phyloP scores from a whole-genome alignment of 164 flowering plant species.

The Umbilicus rupestris region DNA sequence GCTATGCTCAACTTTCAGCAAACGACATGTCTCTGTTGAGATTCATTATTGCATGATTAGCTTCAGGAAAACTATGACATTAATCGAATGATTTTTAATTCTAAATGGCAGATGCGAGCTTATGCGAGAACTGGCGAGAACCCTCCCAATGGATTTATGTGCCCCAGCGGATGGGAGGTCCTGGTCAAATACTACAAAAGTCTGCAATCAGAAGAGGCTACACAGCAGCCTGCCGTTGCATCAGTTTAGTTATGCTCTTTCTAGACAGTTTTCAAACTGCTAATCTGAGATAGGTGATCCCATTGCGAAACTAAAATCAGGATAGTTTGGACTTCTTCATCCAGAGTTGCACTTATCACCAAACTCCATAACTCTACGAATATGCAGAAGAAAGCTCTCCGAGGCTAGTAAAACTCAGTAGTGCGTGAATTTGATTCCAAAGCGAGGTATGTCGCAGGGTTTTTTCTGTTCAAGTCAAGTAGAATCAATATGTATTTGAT shows the following conservation, averaged over 20 bases:
- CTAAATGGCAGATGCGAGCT: slow-evolving; percentile 57
- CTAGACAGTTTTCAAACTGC: background rate
- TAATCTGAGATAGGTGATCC: background rate
- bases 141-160: slow-evolving; percentile 96
- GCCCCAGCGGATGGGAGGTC: slow-evolving; percentile 89
- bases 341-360: background rate
- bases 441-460: too few relatives aligned
- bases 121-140: slow-evolving; percentile 75
- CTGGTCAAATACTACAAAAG: slow-evolving; percentile 71
- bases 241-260: slow-evolving; percentile 22
- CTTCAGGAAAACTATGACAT: background rate
- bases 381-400: too few relatives aligned
- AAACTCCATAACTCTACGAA: too few relatives aligned
- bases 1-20: too few relatives aligned
- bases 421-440: too few relatives aligned
- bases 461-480: too few relatives aligned
- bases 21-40: background rate
- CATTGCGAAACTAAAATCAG: background rate
- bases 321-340: background rate
- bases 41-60: background rate
- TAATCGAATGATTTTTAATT: background rate
- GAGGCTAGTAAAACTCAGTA: too few relatives aligned
- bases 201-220: slow-evolving; percentile 57
- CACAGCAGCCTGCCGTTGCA: slow-evolving; percentile 37
- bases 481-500: too few relatives aligned